A percentile compares a stretch with the other conserved stretches of the same genome.
Evolutionary conservation across 352 stramenopile species (phyloP).

Genomic region (Pythium aquatile): DNA sequence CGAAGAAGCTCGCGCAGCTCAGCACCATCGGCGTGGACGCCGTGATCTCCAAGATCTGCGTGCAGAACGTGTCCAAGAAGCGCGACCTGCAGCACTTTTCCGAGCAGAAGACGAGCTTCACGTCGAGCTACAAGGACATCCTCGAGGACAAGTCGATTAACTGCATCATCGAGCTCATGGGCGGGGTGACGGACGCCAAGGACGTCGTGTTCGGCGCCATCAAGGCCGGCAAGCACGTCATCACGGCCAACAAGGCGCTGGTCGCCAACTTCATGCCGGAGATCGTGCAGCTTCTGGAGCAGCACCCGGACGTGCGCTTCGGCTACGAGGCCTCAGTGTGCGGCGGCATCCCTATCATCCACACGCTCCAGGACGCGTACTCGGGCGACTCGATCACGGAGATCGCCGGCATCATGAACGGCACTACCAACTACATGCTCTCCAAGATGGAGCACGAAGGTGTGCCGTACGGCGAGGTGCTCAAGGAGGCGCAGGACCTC

Average conservation of each 20-base stretch:
- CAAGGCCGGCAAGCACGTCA: slow-evolving; percentile 90
- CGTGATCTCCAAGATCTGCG: slow-evolving; percentile 86
- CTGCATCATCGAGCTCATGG: slow-evolving; percentile 96
- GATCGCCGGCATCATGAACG: slow-evolving; percentile 96
- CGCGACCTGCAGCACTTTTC: slow-evolving; percentile 64
- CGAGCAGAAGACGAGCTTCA: slow-evolving; percentile 46
- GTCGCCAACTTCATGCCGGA: slow-evolving; percentile 93
- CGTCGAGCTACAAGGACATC: slow-evolving; percentile 78
- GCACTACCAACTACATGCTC: slow-evolving; percentile 98
- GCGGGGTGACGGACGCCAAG: slow-evolving; percentile 93
- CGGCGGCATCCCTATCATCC: slow-evolving; percentile 97
- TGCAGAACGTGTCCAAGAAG: slow-evolving; percentile 75
- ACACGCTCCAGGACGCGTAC: slow-evolving; percentile 93
- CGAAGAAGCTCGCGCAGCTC: slow-evolving; percentile 50
- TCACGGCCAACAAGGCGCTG: slow-evolving; percentile 97
- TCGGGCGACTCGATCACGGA: slow-evolving; percentile 91
- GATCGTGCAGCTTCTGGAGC: slow-evolving; percentile 80
- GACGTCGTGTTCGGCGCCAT: slow-evolving; percentile 92
- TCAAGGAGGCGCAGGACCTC: slow-evolving; percentile 92
- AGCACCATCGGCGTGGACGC: slow-evolving; percentile 63
- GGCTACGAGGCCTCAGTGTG: slow-evolving; percentile 95
- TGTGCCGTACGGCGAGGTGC: slow-evolving; percentile 89
- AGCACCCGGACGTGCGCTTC: slow-evolving; percentile 85
- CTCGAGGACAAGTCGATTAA: slow-evolving; percentile 93
- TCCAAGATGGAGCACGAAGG: slow-evolving; percentile 95